Base-by-base conservation (phyloP, 2,329 filamentous ascomycete genomes). In the Paramyrothecium roridum region DNA sequence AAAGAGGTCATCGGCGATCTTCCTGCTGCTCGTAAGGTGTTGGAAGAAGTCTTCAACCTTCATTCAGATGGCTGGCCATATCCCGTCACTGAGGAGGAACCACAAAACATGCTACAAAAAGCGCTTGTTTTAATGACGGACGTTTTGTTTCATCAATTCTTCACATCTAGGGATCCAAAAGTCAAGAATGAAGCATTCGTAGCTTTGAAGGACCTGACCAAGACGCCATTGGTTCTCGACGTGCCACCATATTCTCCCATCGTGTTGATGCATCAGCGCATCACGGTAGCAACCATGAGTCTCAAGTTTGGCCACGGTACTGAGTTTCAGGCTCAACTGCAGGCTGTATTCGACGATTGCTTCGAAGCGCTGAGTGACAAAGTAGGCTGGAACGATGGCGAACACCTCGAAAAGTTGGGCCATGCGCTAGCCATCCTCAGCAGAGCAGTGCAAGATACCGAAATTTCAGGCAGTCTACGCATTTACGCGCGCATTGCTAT, bases 331-430 rank as follows among this genome's bases (percentile, higher is more conserved):
- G 53, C 56, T 11, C 54, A 47, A 10, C 52, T 68, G 3, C 57
- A 64, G 16, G 56, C 54, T 1, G 54, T 64, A 8, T 52, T 67
- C 3, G 50, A 62, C 16, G 49, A 52, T 3, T 62, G 62, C 13
- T 55, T 68, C 3, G 54, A 55, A 1, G 63, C 54, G 0, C 48
- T 68, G 3, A 53, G 40, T 10, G 63, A 68, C 40, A 59, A 54
- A 4, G 61, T 64, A 0, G 60, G 59, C 2, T 68, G 65, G 64
- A 68, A 68, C 21, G 62, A 67, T 33, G 19, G 30, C 3, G 47
- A 53, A 2, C 63, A 60, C 45, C 43, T 67, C 26, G 34, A 53
- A 12, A 56, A 48, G 10, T 57, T 66, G 3, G 57, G 59, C 1
- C 50, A 54, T 11, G 56, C 62, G 1, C 54, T 68, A 1, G 50